These are phyloP conservation scores for Aureobasidium pullulans DNA, from an alignment of 2,329 filamentous ascomycete genomes.

Conservation along the genomic window DNA sequence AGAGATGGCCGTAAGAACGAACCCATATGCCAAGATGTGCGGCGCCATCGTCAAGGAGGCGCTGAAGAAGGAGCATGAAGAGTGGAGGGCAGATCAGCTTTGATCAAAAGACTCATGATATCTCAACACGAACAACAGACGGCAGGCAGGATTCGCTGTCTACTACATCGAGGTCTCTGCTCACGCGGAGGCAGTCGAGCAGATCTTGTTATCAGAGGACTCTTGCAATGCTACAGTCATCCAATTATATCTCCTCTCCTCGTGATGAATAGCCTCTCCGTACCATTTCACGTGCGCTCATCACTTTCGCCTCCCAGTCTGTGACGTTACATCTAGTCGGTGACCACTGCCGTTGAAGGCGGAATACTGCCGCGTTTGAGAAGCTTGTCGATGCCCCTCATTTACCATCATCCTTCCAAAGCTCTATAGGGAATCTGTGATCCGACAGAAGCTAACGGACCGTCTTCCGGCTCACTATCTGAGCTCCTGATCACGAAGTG, in stretches of 20 bases:
- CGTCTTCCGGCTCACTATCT: conserved; percentile 1
- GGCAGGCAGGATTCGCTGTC: too few species aligned
- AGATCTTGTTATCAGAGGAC: not conserved
- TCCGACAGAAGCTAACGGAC: not conserved
- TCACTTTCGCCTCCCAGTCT: too few species aligned
- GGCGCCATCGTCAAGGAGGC: conserved; percentile 55
- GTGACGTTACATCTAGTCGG: too few species aligned
- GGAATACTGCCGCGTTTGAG: not conserved
- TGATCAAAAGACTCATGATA: not conserved
- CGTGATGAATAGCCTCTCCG: not conserved
- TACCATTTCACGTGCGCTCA: not conserved
- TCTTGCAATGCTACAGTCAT: not conserved
- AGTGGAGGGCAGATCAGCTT: conserved; percentile 15
- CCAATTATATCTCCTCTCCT: not conserved
- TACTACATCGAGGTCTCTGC: not conserved
- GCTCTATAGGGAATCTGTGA: not conserved
- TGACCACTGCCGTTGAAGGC: not conserved
- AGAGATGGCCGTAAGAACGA: conserved; percentile 52
- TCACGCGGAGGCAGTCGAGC: not conserved
- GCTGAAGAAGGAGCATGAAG: conserved; percentile 46
- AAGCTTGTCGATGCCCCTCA: not conserved
- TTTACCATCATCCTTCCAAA: not conserved
- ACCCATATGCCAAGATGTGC: conserved; percentile 57
- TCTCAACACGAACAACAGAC: too few species aligned
- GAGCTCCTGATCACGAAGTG: not conserved